A percentile compares a stretch with the other conserved stretches of the same genome.
phyloP scores from a whole-genome alignment of 2,329 filamentous ascomycete species.

The Xylaria sp. region DNA sequence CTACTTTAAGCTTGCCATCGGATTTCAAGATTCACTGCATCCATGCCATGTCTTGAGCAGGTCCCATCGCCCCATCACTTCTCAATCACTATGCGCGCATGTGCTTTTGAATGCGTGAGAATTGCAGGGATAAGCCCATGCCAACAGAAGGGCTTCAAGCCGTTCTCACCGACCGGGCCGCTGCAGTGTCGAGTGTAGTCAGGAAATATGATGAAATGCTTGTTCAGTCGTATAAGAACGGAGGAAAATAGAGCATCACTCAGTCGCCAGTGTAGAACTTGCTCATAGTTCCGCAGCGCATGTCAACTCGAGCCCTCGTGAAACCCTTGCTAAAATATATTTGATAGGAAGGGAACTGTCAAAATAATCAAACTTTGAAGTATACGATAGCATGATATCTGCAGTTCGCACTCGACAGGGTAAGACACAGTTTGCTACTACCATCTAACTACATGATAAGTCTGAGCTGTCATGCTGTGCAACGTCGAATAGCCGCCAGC shows the following conservation, averaged over 20 bases:
- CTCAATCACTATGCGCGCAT: neutral
- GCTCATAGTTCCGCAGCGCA: neutral
- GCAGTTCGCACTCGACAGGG: neutral
- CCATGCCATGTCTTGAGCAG: conserved; percentile 3
- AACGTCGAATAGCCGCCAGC: neutral
- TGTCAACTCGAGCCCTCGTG: neutral
- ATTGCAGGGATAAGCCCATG: conserved; percentile 1
- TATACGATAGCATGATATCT: neutral
- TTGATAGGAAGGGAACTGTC: neutral
- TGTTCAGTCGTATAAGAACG: neutral
- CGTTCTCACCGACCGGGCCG: conserved; percentile 3
- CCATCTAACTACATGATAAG: neutral
- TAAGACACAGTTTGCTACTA: neutral
- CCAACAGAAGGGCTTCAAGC: neutral
- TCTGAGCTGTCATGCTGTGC: neutral
- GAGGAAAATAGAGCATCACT: neutral
- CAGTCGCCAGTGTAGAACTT: neutral
- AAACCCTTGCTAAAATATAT: neutral
- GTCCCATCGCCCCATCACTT: neutral
- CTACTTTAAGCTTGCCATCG: neutral
- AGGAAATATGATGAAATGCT: neutral
- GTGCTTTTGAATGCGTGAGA: neutral
- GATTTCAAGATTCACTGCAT: conserved; percentile 1
- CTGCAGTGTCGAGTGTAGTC: neutral
- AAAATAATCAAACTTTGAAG: neutral